These are phyloP conservation scores for Sanguinoderma infundibulare DNA, from an alignment of 1,284 basidiomycete species.

Conservation along the genomic window DNA sequence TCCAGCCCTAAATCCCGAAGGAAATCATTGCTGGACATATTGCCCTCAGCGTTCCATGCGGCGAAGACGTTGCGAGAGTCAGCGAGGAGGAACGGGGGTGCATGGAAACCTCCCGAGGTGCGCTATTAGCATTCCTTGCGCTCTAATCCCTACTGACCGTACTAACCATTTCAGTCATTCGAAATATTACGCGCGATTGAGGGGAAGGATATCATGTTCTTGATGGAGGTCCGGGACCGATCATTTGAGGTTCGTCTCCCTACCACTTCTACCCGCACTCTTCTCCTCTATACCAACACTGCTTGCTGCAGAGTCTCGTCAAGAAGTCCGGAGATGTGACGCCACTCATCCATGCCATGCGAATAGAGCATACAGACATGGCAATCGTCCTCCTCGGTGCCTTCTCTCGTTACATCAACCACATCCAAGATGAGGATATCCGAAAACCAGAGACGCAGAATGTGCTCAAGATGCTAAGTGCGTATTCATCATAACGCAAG, in stretches of 20 bases:
- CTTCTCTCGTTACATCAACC: conserved; percentile 81
- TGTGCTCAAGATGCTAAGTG: conserved; percentile 76
- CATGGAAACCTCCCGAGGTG: conserved; percentile 70
- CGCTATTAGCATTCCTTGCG: conserved; percentile 12
- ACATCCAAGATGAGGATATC: conserved; percentile 74
- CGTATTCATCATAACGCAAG: conserved; percentile 26
- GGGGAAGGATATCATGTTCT: conserved; percentile 69
- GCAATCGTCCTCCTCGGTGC: conserved; percentile 79
- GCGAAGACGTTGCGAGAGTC: conserved; percentile 17
- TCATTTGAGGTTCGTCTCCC: conserved; percentile 68
- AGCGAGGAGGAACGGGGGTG: conserved; percentile 5
- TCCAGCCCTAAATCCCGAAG: conserved; percentile 19
- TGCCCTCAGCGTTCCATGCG: conserved; percentile 32
- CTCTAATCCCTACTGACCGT: neutral
- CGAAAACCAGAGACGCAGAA: conserved; percentile 63
- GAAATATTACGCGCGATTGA: conserved; percentile 79
- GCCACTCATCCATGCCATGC: conserved; percentile 80
- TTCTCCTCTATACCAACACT: neutral
- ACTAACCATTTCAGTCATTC: conserved; percentile 54
- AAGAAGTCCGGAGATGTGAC: conserved; percentile 76
- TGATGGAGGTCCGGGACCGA: conserved; percentile 80
- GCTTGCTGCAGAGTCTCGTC: conserved; percentile 62
- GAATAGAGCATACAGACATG: conserved; percentile 75
- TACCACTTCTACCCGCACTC: neutral
- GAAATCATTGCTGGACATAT: conserved; percentile 27